Conservation (phyloP, 805 yeast species). For the Saccharomycopsis babjevae region DNA sequence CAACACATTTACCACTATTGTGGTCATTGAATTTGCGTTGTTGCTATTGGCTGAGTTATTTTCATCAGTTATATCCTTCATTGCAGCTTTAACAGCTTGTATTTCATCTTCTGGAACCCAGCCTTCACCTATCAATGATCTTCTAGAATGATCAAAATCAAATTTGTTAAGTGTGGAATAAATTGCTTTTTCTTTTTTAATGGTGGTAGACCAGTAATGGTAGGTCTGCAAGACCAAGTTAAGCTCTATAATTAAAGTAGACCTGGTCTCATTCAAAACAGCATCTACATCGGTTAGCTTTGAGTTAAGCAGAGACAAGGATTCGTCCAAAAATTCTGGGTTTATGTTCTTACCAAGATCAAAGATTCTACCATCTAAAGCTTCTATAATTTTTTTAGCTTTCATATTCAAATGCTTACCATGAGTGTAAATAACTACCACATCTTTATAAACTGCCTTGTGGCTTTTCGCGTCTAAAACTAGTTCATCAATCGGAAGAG, state of each 20-base stretch:
- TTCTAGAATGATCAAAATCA: constrained; percentile 74
- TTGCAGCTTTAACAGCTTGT: constrained; percentile 48
- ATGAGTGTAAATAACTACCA: constrained; percentile 85
- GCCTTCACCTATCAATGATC: constrained; percentile 88
- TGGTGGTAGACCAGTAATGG: constrained; percentile 58
- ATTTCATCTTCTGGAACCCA: constrained; percentile 87
- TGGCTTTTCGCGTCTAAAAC: constrained; percentile 53
- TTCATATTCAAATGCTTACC: constrained; percentile 66
- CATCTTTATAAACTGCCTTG: constrained; percentile 56
- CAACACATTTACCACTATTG: constrained; percentile 43
- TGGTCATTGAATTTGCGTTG: constrained; percentile 25
- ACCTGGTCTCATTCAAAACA: constrained; percentile 53
- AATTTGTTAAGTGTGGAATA: constrained; percentile 69
- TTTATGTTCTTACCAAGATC: constrained; percentile 39
- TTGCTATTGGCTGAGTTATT: constrained; percentile 21
- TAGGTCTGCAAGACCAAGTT: constrained; percentile 67
- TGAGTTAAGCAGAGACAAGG: constrained; percentile 32
- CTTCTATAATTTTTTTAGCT: constrained; percentile 76
- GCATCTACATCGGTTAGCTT: constrained; percentile 47
- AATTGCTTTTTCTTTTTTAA: constrained; percentile 74
- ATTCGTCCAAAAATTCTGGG: constrained; percentile 27
- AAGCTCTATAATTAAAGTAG: constrained; percentile 67
- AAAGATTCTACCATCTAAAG: constrained; percentile 75
- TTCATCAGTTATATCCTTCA: constrained; percentile 52
- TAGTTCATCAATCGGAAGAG: constrained; percentile 60